phyloP scores from a whole-genome alignment of 208 protist species.

The Wallacemonas sp. region DNA sequence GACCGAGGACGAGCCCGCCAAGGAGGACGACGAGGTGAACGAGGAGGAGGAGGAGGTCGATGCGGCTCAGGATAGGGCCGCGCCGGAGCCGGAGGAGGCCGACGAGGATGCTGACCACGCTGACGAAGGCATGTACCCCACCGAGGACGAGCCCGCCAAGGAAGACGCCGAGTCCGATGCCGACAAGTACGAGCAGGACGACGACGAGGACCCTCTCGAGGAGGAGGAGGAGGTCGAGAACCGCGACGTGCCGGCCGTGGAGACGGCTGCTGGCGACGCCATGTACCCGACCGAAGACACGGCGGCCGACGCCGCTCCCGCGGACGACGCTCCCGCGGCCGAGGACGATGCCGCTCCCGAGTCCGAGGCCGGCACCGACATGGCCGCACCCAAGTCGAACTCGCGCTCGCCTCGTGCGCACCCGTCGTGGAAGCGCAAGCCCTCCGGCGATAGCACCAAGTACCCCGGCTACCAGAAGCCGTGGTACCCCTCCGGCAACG shows the following conservation, averaged over 20 bases:
- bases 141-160: slow-evolving; percentile 25
- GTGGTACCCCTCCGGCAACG: slow-evolving; percentile 63
- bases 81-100: too few species aligned
- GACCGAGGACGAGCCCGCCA: slow-evolving; percentile 18
- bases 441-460: slow-evolving; percentile 11
- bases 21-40: slow-evolving; percentile 10
- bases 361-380: slow-evolving; percentile 18
- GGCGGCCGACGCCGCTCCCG: background rate
- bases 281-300: slow-evolving; percentile 16
- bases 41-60: slow-evolving; percentile 18
- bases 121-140: slow-evolving; percentile 18
- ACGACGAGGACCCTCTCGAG: slow-evolving; percentile 15
- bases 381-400: slow-evolving; percentile 3
- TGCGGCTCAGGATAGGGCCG: too few species aligned
- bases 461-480: slow-evolving; percentile 47
- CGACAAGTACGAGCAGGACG: slow-evolving; percentile 8
- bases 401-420: slow-evolving; percentile 11
- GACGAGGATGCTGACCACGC: background rate
- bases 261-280: background rate
- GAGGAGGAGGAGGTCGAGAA: background rate
- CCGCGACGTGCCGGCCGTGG: background rate
- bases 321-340: background rate
- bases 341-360: background rate
- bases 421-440: slow-evolving; percentile 16
- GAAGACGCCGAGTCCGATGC: slow-evolving; percentile 12